Base-by-base conservation (phyloP, 2,329 filamentous ascomycete genomes). In the Onygenales sp. region DNA sequence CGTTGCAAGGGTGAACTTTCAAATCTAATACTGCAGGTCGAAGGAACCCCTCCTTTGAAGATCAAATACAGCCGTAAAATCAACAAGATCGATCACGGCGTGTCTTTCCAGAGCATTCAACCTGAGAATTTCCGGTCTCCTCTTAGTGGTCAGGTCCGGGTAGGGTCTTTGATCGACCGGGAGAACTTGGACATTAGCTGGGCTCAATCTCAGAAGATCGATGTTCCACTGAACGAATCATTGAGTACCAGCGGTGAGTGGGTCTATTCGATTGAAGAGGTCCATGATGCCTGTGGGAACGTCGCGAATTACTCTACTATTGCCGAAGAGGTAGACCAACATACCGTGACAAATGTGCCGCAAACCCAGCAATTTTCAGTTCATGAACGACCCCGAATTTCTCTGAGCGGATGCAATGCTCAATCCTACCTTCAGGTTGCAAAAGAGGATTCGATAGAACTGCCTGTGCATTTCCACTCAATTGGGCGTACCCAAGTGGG, bases 81-180 rank as follows among this genome's bases (percentile, higher is more conserved):
- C 61, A 95, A 97, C 61, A 83, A 84, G 57, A 85, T 87, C 58
- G 84, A 94, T 59, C 84, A 85, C 61, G 88, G 87, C 56, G 89
- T 91, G 60, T 89, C 92, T 58, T 92, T 95, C 61, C 91, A 97
- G 69, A 95, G 89, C 63, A 82, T 98, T 44, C 91, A 95, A 62
- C 91, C 93, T 0, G 90, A 96, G 48, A 87, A 88, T 38, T 85
- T 91, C 63, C 77, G 80, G 2, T 95, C 89, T 1, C 89, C 90
- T 1, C 75, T 95, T 38, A 72, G 86, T n/a, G 79, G 79, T 49
- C 77, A 82, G 44, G 75, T 78, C 48, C 76, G 74, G 31, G 76
- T 80, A 1, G 78, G 78, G 17, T 78, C 78, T 14, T 66, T 90
- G 43, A 74, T 86, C 43, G 71, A 75, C 43, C 71, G 78, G 10